A percentile compares a stretch with the other conserved stretches of the same genome.
These are phyloP conservation scores for Aspergillus asperescens DNA, from an alignment of 495 filamentous ascomycete genomes.

Conservation along the genomic window DNA sequence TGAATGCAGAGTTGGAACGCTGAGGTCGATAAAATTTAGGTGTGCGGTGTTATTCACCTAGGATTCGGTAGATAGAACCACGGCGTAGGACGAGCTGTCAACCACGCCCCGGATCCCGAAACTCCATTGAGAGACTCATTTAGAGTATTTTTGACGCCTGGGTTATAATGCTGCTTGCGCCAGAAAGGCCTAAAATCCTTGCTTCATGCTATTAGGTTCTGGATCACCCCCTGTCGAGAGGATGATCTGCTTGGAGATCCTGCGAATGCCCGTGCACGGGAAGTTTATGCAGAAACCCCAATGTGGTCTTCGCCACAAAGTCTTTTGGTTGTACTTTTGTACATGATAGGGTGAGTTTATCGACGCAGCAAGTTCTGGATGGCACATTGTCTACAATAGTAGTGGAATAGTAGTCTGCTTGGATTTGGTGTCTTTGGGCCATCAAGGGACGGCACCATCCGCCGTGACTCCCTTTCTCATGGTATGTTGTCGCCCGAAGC, in stretches of 20 bases:
- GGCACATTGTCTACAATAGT: not conserved
- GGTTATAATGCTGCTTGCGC: not conserved
- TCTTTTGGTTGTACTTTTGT: conserved; percentile 18
- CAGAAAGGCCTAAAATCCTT: conserved; percentile 25
- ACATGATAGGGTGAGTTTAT: conserved; percentile 3
- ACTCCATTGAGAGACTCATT: conserved; percentile 22
- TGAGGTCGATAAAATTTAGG: no score
- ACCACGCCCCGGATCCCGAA: not conserved
- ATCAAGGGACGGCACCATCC: not conserved
- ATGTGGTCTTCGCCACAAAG: not conserved
- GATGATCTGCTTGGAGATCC: conserved; percentile 17
- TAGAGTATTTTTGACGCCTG: conserved; percentile 15
- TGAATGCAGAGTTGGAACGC: no score
- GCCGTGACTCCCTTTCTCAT: no score
- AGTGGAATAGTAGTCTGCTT: not conserved
- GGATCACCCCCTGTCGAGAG: conserved; percentile 15
- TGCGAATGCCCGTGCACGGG: conserved; percentile 19
- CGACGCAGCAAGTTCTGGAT: conserved; percentile 1
- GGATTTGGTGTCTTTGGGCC: not conserved
- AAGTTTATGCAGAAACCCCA: conserved; percentile 20
- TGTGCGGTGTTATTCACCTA: not conserved
- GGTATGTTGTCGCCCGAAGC: no score
- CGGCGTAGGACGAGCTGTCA: not conserved
- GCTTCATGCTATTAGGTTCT: conserved; percentile 35
- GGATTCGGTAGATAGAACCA: not conserved